A percentile compares a stretch with the other conserved stretches of the same genome.
Evolutionary conservation across 2,329 filamentous ascomycete genomes (phyloP).

Genomic region (Coniella lustricola): DNA sequence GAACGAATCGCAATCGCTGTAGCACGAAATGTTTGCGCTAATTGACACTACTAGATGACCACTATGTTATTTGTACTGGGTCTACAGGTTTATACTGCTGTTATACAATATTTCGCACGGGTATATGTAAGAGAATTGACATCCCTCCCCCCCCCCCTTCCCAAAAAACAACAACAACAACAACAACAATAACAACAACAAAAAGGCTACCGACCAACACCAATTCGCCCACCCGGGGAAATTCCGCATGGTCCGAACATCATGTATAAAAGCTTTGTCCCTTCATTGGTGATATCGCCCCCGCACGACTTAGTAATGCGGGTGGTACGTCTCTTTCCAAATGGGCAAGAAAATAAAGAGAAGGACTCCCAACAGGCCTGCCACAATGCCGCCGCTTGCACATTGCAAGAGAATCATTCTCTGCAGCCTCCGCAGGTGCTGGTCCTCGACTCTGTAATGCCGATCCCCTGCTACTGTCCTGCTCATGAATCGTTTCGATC

Average conservation of each 20-base stretch:
- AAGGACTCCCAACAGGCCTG: constrained; percentile 26
- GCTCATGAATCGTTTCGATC: constrained; percentile 9
- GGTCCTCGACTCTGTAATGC: constrained; percentile 38
- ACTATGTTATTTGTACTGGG: too few relatives aligned
- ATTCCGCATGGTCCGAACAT: neutral
- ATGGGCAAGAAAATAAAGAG: constrained; percentile 38
- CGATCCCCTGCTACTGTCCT: neutral
- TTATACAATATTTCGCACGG: too few relatives aligned
- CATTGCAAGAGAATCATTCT: constrained; percentile 38
- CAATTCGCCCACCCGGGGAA: too few relatives aligned
- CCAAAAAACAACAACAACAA: too few relatives aligned
- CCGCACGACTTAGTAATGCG: neutral
- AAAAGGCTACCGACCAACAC: too few relatives aligned
- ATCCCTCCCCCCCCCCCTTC: too few relatives aligned
- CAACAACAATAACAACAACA: neutral
- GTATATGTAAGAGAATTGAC: too few relatives aligned
- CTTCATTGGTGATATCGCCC: too few relatives aligned
- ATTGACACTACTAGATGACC: too few relatives aligned
- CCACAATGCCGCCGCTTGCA: constrained; percentile 29
- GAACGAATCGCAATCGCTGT: too few relatives aligned
- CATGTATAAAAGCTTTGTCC: neutral
- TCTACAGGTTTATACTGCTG: too few relatives aligned
- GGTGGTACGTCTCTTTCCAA: constrained; percentile 30
- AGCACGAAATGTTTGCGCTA: too few relatives aligned
- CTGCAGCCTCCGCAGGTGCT: constrained; percentile 35